Evolutionary conservation across 2,329 filamentous ascomycete species (phyloP).

Genomic region (Paecilomyces sp.): DNA sequence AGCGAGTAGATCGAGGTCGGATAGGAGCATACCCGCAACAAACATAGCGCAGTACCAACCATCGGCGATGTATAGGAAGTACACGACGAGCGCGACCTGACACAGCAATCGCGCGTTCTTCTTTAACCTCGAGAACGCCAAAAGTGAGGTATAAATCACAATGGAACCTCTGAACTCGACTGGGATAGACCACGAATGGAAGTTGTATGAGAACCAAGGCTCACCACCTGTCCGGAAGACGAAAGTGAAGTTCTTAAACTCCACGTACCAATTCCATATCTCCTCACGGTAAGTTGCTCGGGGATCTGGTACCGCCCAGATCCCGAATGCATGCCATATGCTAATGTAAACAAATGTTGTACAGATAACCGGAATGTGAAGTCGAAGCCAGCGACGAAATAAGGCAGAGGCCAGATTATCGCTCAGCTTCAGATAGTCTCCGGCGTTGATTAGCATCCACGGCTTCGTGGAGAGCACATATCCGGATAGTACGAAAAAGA

Average conservation of each 20-base stretch:
- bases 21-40: constrained; percentile 53
- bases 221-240: constrained; percentile 53
- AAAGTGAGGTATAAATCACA: constrained; percentile 50
- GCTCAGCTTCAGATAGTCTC: constrained; percentile 30
- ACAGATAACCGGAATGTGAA: constrained; percentile 46
- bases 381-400: constrained; percentile 45
- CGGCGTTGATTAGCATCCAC: constrained; percentile 35
- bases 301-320: constrained; percentile 36
- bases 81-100: constrained; percentile 48
- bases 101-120: constrained; percentile 50
- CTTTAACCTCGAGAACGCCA: constrained; percentile 52
- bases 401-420: constrained; percentile 43
- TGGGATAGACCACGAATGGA: constrained; percentile 58
- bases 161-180: constrained; percentile 59
- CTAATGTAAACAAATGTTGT: constrained; percentile 50
- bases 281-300: constrained; percentile 42
- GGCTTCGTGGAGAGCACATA: constrained; percentile 46
- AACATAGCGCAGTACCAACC: constrained; percentile 58
- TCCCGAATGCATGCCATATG: constrained; percentile 47
- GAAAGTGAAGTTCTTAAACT: constrained; percentile 65
- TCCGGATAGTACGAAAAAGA: constrained; percentile 48
- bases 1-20: constrained; percentile 54
- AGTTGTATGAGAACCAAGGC: constrained; percentile 53
- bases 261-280: constrained; percentile 44
- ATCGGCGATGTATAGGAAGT: constrained; percentile 63